Base-by-base conservation (phyloP, 2,329 filamentous ascomycete species). In the Penicillium concentricum region DNA sequence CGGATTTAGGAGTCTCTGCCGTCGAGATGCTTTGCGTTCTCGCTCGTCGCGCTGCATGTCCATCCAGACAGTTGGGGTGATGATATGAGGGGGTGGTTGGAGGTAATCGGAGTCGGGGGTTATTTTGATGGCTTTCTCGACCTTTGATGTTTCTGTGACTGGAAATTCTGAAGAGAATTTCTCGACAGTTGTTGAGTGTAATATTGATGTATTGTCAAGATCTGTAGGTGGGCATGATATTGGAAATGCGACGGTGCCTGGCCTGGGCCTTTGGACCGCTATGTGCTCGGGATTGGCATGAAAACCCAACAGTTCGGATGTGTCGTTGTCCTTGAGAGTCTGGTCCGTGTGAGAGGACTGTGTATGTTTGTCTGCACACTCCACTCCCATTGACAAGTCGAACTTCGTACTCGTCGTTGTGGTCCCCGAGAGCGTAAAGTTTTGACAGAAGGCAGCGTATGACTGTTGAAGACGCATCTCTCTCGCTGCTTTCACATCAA, bases 371-470 rank as follows among this genome's bases (percentile, higher is more conserved):
- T 51, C 37, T 22, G 34, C 24, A 15, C 18, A 16, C 13, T 41
- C 45, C 18, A 46, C 44, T 1, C 30, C 51, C 59, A 60, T 60
- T 3, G 39, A 52, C 15, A 61, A 38, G 13, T 61, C 54, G n/a
- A 57, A 61, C 28, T 12, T 35, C 18, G 48, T 50, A 13, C 43
- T 58, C 12, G 30, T 44, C 9, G 37, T 38, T 16, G 20, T 24
- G 13, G 32, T 13, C 5, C 60, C 60, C 3, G 60, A 62, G 18
- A 57, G 15, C 3, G 56, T 62, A 15, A 62, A 62, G 12, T 51
- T 54, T 15, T 61, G 42, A 39, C 60, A 62, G 20, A 61, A 62
- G 6, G 46, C 51, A 7, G 58, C 53, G 32, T 62, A 61, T 13
- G 58, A 61, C 10, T 44, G 38, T 7, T 51, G 57, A 1, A 61